Evolutionary conservation across 768 basidiomycete genomes (phyloP), one percentile per base, ranked within the genome.

Genomic region (Suillus decipiens): DNA sequence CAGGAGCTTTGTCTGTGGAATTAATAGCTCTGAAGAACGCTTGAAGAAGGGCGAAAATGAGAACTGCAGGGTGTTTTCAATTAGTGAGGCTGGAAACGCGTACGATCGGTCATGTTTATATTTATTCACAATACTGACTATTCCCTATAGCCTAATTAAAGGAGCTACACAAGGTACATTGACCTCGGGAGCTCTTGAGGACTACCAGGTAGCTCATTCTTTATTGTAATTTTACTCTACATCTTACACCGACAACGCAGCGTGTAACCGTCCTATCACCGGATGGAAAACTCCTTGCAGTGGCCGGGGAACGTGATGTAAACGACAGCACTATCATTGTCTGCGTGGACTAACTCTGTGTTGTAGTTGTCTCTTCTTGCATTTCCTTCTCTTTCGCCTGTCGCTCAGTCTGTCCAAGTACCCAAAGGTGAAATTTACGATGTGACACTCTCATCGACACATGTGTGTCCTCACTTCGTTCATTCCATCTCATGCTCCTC

Each of bases 231-330:
- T n/a, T n/a, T 53, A 31, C 28, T 28, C 15, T 37, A n/a, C 43
- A 39, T 57, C 64, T 64, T 12, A 70, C 59, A 61, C 64, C 60
- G 48, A 31, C 56, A 37, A 43, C n/a, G 60, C 72, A 97, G 96
- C 96, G 93, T 87, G 89, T 95, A 28, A 95, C 95, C 1, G 83
- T 86, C 2, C 78, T 98, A 61, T 95, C 95, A 45, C 87, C 88
- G 7, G 81, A 89, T 67, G 82, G 84, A 28, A 80, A 76, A 31
- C 73, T 89, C 45, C 72, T 96, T 6, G 89, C 86, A 5, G 84
- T 88, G 41, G 93, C 88, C 28, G 93, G 94, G 4, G 83, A 84
- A 64, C 86, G 86, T 69, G 83, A 88, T 70, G 92, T 95, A 70
- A 66, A 82, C 68, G 47, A 55, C 72, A 36, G 51, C 75, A 34